Conservation (phyloP, 106 monocot species). For the Dactylorhiza incarnata region DNA sequence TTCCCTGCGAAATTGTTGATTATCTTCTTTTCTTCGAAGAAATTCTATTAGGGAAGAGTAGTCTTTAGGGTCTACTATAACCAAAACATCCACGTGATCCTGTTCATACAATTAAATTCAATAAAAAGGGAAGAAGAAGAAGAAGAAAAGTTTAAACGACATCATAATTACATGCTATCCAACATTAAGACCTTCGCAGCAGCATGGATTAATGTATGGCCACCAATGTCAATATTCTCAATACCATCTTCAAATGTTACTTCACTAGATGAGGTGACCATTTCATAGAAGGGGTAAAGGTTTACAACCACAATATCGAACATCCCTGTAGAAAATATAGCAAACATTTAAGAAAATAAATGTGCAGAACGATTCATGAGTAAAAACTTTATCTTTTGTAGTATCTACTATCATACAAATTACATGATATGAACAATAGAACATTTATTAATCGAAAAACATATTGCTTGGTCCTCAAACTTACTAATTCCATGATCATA, state of each 20-base stretch:
- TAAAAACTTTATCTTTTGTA: background rate
- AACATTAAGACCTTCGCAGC: slow-evolving; percentile 70
- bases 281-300: slow-evolving; percentile 86
- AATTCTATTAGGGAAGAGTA: slow-evolving; percentile 74
- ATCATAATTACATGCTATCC: background rate
- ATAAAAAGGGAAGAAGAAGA: background rate
- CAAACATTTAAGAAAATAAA: background rate
- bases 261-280: slow-evolving; percentile 51
- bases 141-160: background rate
- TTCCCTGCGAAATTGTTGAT: slow-evolving; percentile 43
- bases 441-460: background rate
- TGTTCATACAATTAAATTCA: slow-evolving; percentile 20
- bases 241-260: slow-evolving; percentile 92
- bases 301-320: slow-evolving; percentile 95
- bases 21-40: slow-evolving; percentile 65
- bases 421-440: background rate
- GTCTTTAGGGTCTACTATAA: slow-evolving; percentile 85
- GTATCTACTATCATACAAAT: background rate
- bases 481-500: slow-evolving; percentile 72
- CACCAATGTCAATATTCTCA: slow-evolving; percentile 51
- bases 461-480: slow-evolving; percentile 1
- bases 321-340: slow-evolving; percentile 37
- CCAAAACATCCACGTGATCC: slow-evolving; percentile 95
- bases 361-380: background rate
- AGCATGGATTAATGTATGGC: slow-evolving; percentile 83